Base-by-base conservation (phyloP, 768 basidiomycete genomes). In the Suillus cothurnatus region DNA sequence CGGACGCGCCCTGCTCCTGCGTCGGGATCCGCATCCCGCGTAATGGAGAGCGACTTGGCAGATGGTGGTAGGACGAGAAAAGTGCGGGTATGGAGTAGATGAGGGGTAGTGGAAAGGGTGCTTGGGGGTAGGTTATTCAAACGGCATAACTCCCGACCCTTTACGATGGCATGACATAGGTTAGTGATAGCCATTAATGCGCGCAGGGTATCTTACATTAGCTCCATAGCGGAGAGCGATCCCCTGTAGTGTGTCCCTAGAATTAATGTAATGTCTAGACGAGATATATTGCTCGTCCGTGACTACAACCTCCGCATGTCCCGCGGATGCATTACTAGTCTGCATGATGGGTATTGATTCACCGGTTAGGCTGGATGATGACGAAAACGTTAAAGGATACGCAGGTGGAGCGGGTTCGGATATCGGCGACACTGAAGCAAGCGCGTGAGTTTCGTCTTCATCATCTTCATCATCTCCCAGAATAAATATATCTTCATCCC, bases 71-170 rank as follows among this genome's bases (percentile, higher is more conserved):
- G 78, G 19, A 79, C 72, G 64, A 93, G 74, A 66, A 78, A 84
- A 1, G 80, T 77, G 6, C 90, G 85, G 1, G 91, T 92, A 73
- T 92, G 90, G 19, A 93, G 79, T 9, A 93, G 78, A 71, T 92
- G 89, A 7, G 92, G 91, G 0, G 87, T 92, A 0, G 88, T 91
- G 64, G 79, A 84, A 23, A 93, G 76, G 4, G 89, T 87, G 70
- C 84, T 89, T 6, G 80, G 76, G 0, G 91, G 88, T 15, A 93
- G 82, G 52, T 82, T 83, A 71, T 93, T 93, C 17, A 91, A 76
- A 23, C 78, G 84, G 71, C 90, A 91, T 4, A 93, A 78, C 43
- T 83, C 79, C 36, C 83, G 83, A 49, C 82, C 86, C 90, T 86
- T 26, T 26, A 9, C 58, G 19, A 57, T 55, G 28, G 61, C 57